Conservation (phyloP, 129 eudicot genomes). For the Artemisia argyi region DNA sequence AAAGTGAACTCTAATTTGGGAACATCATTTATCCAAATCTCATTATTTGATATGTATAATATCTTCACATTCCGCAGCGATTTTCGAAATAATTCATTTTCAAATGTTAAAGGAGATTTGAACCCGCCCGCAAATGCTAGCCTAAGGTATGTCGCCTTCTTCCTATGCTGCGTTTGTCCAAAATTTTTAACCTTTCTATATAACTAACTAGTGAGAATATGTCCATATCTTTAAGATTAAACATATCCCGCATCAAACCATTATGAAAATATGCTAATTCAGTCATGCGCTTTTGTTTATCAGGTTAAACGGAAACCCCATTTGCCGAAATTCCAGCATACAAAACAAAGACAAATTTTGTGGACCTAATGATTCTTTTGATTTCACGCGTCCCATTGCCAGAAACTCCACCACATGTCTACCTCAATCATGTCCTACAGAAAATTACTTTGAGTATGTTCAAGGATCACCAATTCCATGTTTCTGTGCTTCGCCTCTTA, state of each 20-base stretch:
- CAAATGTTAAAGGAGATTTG: slow-evolving; percentile 53
- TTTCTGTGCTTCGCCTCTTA: slow-evolving; percentile 89
- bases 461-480: slow-evolving; percentile 64
- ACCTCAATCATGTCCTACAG: slow-evolving; percentile 60
- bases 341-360: slow-evolving; percentile 51
- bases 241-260: background rate
- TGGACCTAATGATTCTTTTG: slow-evolving; percentile 38
- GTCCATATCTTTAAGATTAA: background rate
- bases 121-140: slow-evolving; percentile 69
- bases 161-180: background rate
- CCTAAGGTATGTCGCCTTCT: slow-evolving; percentile 49
- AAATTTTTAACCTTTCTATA: background rate
- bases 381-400: slow-evolving; percentile 20
- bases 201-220: background rate
- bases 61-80: slow-evolving; percentile 50
- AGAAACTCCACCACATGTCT: slow-evolving; percentile 43
- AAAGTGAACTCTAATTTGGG: background rate
- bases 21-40: background rate
- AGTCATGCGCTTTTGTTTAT: slow-evolving; percentile 16
- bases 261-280: slow-evolving; percentile 8
- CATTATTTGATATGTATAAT: slow-evolving; percentile 1
- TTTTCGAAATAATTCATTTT: slow-evolving; percentile 57
- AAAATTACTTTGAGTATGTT: slow-evolving; percentile 56
- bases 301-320: slow-evolving; percentile 78
- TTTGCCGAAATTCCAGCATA: slow-evolving; percentile 54